Evolutionary conservation across 306 rosid species (phyloP).

Genomic region (Dalbergia oliveri): DNA sequence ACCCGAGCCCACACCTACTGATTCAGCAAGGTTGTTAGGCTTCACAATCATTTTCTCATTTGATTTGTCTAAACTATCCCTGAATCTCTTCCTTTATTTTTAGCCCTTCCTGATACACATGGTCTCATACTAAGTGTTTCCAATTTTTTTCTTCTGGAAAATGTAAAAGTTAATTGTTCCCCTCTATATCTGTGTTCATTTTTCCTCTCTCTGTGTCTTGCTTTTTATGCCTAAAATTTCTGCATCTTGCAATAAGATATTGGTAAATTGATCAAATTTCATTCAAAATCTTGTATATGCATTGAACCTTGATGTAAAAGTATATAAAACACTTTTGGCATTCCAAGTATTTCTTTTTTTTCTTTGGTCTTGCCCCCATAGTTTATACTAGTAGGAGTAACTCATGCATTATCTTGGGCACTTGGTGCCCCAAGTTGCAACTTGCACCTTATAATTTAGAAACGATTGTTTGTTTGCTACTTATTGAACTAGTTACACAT

Average conservation of each 20-base stretch:
- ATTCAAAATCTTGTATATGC: background rate
- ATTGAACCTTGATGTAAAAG: background rate
- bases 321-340: constrained; percentile 15
- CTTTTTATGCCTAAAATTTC: constrained; percentile 23
- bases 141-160: background rate
- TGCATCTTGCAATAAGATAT: constrained; percentile 5
- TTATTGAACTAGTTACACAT: background rate
- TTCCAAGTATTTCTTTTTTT: background rate
- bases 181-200: constrained; percentile 12
- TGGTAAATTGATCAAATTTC: constrained; percentile 23
- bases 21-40: no score
- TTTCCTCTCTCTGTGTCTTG: background rate
- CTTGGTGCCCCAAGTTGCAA: constrained; percentile 11
- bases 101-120: no score
- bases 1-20: no score
- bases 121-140: no score
- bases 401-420: constrained; percentile 19
- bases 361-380: background rate
- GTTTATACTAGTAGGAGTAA: constrained; percentile 5
- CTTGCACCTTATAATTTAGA: constrained; percentile 7
- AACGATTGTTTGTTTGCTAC: constrained; percentile 14
- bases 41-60: no score
- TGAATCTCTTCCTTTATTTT: no score
- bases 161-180: background rate
- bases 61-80: no score